A percentile compares a stretch with the other conserved stretches of the same genome.
phyloP scores from a whole-genome alignment of 768 basidiomycete species.

The Trametes villosa region DNA sequence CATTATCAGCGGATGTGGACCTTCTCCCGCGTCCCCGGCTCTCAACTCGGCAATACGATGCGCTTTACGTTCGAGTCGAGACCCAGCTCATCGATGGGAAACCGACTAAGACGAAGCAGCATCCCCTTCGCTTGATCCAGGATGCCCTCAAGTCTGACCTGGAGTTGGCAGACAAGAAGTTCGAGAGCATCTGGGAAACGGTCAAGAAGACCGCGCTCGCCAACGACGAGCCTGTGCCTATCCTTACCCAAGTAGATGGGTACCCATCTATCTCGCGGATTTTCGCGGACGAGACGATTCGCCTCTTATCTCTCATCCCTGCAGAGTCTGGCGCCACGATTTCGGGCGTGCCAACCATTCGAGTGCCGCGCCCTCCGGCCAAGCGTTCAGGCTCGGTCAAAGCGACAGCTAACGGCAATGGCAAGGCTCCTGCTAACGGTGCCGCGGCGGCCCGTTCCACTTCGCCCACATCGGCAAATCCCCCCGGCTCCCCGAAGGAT shows the following conservation, averaged over 20 bases:
- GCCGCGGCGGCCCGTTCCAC: constrained; percentile 6
- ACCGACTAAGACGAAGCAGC: constrained; percentile 44
- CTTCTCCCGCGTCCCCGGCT: constrained; percentile 68
- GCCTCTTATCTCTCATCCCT: constrained; percentile 53
- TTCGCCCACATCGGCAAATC: constrained; percentile 22
- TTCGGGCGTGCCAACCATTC: constrained; percentile 34
- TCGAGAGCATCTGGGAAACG: constrained; percentile 54
- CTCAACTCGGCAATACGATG: constrained; percentile 65
- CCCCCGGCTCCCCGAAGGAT: constrained; percentile 46
- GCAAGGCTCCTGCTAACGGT: constrained; percentile 15
- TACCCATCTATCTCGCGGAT: constrained; percentile 51
- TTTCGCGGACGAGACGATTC: constrained; percentile 72
- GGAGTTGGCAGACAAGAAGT: constrained; percentile 40
- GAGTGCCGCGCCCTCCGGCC: constrained; percentile 30
- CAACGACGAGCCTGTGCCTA: constrained; percentile 22
- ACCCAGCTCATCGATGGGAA: constrained; percentile 48
- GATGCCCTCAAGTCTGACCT: constrained; percentile 59
- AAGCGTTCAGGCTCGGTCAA: constrained; percentile 30
- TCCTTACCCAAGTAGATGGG: constrained; percentile 37
- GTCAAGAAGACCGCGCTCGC: constrained; percentile 48
- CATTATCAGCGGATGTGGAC: constrained; percentile 39
- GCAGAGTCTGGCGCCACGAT: constrained; percentile 40
- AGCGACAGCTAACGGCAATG: constrained; percentile 19
- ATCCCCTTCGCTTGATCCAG: constrained; percentile 61
- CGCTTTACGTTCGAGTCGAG: constrained; percentile 69